A percentile compares a stretch with the other conserved stretches of the same genome.
Conservation (phyloP, 2,329 filamentous ascomycete genomes). For the Pseudogymnoascus sp. region DNA sequence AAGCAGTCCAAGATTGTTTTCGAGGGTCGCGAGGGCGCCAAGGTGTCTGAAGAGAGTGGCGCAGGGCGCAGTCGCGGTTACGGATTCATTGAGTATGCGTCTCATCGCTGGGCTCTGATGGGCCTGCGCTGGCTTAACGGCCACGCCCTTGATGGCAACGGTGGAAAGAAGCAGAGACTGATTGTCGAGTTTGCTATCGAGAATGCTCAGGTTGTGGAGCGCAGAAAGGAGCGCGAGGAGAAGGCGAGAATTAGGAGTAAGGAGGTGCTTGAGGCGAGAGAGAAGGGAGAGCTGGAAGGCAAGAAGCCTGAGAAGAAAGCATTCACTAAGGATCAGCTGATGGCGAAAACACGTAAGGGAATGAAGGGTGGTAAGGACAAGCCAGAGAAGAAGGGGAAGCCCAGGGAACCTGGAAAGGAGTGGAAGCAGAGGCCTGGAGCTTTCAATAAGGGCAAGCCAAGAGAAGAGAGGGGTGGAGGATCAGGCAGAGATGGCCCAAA, state of each 20-base stretch:
- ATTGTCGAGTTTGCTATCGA: slow-evolving; percentile 98
- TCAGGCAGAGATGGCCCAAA: slow-evolving; percentile 15
- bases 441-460: slow-evolving; percentile 8
- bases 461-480: slow-evolving; percentile 8
- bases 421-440: slow-evolving; percentile 8
- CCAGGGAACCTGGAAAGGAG: slow-evolving; percentile 11
- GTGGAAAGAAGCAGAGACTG: slow-evolving; percentile 76
- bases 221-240: slow-evolving; percentile 57
- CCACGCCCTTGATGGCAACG: slow-evolving; percentile 46
- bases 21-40: slow-evolving; percentile 76
- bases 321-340: slow-evolving; percentile 23
- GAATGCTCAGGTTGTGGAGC: slow-evolving; percentile 88
- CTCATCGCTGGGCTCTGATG: slow-evolving; percentile 90
- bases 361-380: slow-evolving; percentile 22
- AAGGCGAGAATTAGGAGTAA: slow-evolving; percentile 38
- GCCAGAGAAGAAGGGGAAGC: slow-evolving; percentile 13
- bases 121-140: slow-evolving; percentile 91
- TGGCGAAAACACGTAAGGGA: slow-evolving; percentile 30
- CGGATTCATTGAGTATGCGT: slow-evolving; percentile 94
- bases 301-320: slow-evolving; percentile 28
- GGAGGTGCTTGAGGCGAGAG: slow-evolving; percentile 27
- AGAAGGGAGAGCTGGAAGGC: slow-evolving; percentile 23
- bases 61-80: slow-evolving; percentile 85
- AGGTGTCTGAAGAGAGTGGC: slow-evolving; percentile 67
- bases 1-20: slow-evolving; percentile 93